These are phyloP conservation scores for Fusarium sp. DNA, from an alignment of 2,329 filamentous ascomycete genomes.

Conservation along the genomic window DNA sequence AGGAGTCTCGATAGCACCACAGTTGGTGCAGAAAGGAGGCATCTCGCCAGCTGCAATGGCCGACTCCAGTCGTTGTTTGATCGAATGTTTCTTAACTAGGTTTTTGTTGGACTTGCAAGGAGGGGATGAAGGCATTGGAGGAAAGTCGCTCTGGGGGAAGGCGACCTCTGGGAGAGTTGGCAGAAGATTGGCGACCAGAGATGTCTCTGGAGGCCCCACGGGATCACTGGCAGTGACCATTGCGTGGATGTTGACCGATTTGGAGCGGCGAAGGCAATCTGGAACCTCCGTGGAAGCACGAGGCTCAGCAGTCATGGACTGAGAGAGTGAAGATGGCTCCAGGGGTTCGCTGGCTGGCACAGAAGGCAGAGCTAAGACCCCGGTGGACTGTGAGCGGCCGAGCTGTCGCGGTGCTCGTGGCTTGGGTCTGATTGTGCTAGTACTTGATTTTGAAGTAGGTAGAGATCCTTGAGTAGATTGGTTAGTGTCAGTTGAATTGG, in stretches of 20 bases:
- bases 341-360: constrained; percentile 64
- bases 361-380: constrained; percentile 53
- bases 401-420: constrained; percentile 45
- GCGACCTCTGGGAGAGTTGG: constrained; percentile 53
- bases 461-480: constrained; percentile 30
- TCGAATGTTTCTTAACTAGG: constrained; percentile 71
- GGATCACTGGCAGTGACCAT: constrained; percentile 63
- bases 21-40: constrained; percentile 91
- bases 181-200: constrained; percentile 34
- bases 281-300: constrained; percentile 51
- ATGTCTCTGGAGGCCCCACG: constrained; percentile 45
- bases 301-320: constrained; percentile 36
- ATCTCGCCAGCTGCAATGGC: constrained; percentile 83
- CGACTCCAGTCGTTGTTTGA: constrained; percentile 69
- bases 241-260: constrained; percentile 52
- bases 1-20: constrained; percentile 93
- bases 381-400: constrained; percentile 55
- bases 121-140: constrained; percentile 54
- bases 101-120: constrained; percentile 71
- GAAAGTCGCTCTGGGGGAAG: constrained; percentile 59
- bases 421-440: constrained; percentile 29
- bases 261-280: constrained; percentile 55
- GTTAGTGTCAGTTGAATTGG: constrained; percentile 37
- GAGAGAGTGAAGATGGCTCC: constrained; percentile 57
- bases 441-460: constrained; percentile 28